Evolutionary conservation across 2,329 filamentous ascomycete genomes (phyloP), one percentile per base, ranked within the genome.

Genomic region (Ramularia endophylla): DNA sequence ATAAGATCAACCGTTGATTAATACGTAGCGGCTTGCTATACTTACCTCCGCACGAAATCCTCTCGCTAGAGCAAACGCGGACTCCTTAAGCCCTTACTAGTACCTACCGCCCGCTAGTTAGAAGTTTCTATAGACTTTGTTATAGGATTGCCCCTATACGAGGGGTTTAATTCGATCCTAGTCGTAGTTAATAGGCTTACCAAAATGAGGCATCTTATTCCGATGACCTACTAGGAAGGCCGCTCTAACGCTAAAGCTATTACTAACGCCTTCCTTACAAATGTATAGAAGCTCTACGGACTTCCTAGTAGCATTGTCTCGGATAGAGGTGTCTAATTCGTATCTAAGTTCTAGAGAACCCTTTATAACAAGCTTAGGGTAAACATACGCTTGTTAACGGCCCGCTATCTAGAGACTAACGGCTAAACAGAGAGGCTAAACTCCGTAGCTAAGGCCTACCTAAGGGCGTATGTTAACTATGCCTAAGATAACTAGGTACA

Each of bases 181-280:
- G 41, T 55, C 11, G 31, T 58, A 16, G 44, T 51, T 6, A 34
- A 52, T 29, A 8, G 47, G 12, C 46, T 53, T 5, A 46, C 46
- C 3, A 58, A 58, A 29, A 48, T 43, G 39, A 29, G 38, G 1
- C 27, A 48, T 31, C 46, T 46, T 20, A 36, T 51, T 28, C 31
- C 38, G 17, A 25, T 49, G 17, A 22, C 31, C 16, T 30, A 15
- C 11, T 30, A 19, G 36, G 9, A n/a, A n/a, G n/a, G 44, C 15
- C 18, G 11, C 13, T 2, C 35, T 3, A 38, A 50, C 1, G 13
- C 53, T 6, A 4, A 36, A 17, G 13, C 8, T 20, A 16, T 22
- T 4, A 43, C 41, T 1, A 13, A 45, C 8, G 17, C 35, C 4
- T 51, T 57, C 34, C 13, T 49, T 5, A 13, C 31, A 3, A 20